Base-by-base conservation (phyloP, 2,329 filamentous ascomycete genomes). In the Cercospora berteroae region DNA sequence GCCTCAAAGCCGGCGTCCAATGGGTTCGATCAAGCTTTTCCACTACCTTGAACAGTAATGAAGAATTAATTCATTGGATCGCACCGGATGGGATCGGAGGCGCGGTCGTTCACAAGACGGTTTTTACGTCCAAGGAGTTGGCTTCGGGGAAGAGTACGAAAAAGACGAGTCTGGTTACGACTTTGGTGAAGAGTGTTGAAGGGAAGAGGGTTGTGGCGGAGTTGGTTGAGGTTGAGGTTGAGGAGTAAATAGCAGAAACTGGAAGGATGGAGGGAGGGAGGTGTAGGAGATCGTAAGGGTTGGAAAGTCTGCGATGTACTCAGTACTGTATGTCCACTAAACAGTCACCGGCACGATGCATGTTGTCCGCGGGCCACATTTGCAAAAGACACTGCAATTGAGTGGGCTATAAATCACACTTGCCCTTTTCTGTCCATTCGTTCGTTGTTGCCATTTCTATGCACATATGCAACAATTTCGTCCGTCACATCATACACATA, bases 401-500 rank as follows among this genome's bases (percentile, higher is more conserved):
- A 36, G 27, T 33, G 31, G 27, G 27, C 55, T 36, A 36, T n/a
- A 9, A 56, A 56, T n/a, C 27, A 36, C 31, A 31, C 27, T 36
- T 23, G n/a, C 8, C 29, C n/a, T 58, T 13, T 33, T 8, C 29
- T 31, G 8, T 27, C 20, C 29, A 8, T 58, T 36, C 12, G 33
- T 36, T 42, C 36, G 36, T 42, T 39, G 4, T n/a, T 3, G 5
- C 9, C 55, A 18, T 16, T 36, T n/a, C 55, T 58, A 36, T 58
- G 18, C 55, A 36, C 55, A 58, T 27, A 36, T 58, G 55, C 55
- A 58, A 58, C 27, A 36, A 42, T 33, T 18, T 58, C 55, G 55
- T 58, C 55, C 27, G 55, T 58, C 55, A 58, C 55, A 58, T 58
- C 55, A 58, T 58, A 58, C 31, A 58, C 55, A 58, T 20, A 57